A percentile compares a stretch with the other conserved stretches of the same genome.
phyloP scores from a whole-genome alignment of 139 green algal species.

The Ostreobium quekettii region DNA sequence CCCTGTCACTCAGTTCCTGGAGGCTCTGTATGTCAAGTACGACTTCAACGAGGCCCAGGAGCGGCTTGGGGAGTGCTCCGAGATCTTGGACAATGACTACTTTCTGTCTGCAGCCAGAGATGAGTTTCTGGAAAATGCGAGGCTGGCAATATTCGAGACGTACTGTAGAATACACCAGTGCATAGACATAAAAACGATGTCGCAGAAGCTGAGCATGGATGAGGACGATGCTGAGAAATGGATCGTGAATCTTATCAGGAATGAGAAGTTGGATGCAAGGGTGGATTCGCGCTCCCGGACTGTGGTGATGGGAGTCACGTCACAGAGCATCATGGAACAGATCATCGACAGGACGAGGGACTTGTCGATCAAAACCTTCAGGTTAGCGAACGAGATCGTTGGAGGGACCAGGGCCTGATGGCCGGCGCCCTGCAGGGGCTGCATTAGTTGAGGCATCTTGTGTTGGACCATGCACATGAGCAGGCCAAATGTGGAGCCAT shows the following conservation, averaged over 20 bases:
- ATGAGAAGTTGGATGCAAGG: slow-evolving; percentile 89
- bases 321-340: slow-evolving; percentile 56
- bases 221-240: slow-evolving; percentile 82
- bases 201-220: slow-evolving; percentile 80
- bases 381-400: slow-evolving; percentile 80
- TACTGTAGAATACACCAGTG: slow-evolving; percentile 82
- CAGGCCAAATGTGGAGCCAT: too few species aligned
- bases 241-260: slow-evolving; percentile 91
- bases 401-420: slow-evolving; percentile 5
- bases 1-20: slow-evolving; percentile 86
- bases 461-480: too few species aligned
- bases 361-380: slow-evolving; percentile 77
- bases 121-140: slow-evolving; percentile 91
- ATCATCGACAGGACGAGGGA: slow-evolving; percentile 80
- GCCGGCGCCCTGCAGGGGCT: too few species aligned
- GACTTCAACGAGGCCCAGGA: slow-evolving; percentile 96
- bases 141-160: slow-evolving; percentile 96
- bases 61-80: slow-evolving; percentile 81
- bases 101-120: slow-evolving; percentile 81
- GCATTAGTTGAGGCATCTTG: too few species aligned
- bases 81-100: slow-evolving; percentile 88
- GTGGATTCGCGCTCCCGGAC: slow-evolving; percentile 90
- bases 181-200: slow-evolving; percentile 86
- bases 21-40: slow-evolving; percentile 84
- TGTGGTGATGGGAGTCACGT: slow-evolving; percentile 83